Conservation (phyloP, 2,329 filamentous ascomycete genomes). For the Talaromyces atroroseus region DNA sequence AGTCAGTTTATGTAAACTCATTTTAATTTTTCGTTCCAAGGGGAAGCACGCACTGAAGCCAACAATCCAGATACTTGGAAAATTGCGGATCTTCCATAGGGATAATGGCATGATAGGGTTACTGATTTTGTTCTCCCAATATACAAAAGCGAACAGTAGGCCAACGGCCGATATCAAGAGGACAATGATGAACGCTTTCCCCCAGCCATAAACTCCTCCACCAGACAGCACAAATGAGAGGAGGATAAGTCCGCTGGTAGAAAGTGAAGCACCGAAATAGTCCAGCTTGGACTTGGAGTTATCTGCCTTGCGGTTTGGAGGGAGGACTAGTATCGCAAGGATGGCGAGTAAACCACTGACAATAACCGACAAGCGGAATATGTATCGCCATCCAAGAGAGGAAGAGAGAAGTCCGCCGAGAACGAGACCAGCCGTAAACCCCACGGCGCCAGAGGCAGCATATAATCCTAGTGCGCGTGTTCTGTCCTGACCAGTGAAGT, state of each 20-base stretch:
- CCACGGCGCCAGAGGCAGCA: conserved; percentile 35
- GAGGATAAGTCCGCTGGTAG: conserved; percentile 39
- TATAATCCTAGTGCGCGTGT: conserved; percentile 38
- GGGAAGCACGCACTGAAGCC: conserved; percentile 32
- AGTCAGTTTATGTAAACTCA: not conserved
- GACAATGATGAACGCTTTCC: conserved; percentile 41
- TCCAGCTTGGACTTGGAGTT: conserved; percentile 34
- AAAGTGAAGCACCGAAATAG: conserved; percentile 38
- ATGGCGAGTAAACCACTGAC: conserved; percentile 27
- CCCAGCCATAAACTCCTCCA: conserved; percentile 45
- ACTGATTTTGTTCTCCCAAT: conserved; percentile 39
- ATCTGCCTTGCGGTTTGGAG: conserved; percentile 32
- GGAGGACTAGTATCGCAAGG: conserved; percentile 33
- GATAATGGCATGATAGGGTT: conserved; percentile 45
- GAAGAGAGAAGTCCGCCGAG: conserved; percentile 37
- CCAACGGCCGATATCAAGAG: conserved; percentile 35
- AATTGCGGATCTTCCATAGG: conserved; percentile 43
- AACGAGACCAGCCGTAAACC: conserved; percentile 38
- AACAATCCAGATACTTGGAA: conserved; percentile 42
- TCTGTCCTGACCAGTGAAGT: conserved; percentile 34
- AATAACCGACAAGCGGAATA: conserved; percentile 33
- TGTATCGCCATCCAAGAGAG: conserved; percentile 35
- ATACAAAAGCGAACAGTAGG: conserved; percentile 35
- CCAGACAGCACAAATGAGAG: conserved; percentile 43
- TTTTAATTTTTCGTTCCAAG: no score